Base-by-base conservation (phyloP, 2,329 filamentous ascomycete genomes). In the Fusarium goolgardi region DNA sequence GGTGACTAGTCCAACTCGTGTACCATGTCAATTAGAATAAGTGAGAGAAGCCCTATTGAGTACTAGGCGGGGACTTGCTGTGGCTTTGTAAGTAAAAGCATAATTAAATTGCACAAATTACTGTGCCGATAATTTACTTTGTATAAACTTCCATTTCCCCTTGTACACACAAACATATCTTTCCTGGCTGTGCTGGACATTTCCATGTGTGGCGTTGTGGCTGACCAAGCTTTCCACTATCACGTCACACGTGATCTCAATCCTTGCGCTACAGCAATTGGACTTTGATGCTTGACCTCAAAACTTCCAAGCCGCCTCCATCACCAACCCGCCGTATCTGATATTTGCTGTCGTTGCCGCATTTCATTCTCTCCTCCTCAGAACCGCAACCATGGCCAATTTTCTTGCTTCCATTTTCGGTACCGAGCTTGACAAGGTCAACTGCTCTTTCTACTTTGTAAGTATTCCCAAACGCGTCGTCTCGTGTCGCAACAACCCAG, bases 391-490 rank as follows among this genome's bases (percentile, higher is more conserved):
- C 61, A 97, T 97, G 94, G 94, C 94, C 77, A 97, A 97, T 86
- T 98, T 97, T 80, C 92, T 99, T 80, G 96, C 96, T 76, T 97
- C 94, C 79, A 99, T 99, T 84, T 99, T 99, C 86, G 96, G 96
- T 77, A 99, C 96, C 31, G 96, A 99, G 87, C 96, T 98, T 82
- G 96, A 99, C 90, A 99, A 95, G 79, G 94, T 97, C 85, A 97
- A 98, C 88, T 97, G 96, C 88, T 96, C 92, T 59, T 99, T 99
- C 88, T 99, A 99, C 89, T 83, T 83, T 65, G 79, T 81, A 77
- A 72, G 79, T 75, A 23, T 34, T 25, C 35, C 21, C 40, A 54
- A 59, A 65, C 57, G 59, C 67, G 55, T 59, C 59, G 55, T 59
- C 59, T 63, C 47, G 18, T 21, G 55, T 65, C 54, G 31, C 55